Base-by-base conservation (phyloP, 139 green algal genomes). In the Trebouxia sp. region DNA sequence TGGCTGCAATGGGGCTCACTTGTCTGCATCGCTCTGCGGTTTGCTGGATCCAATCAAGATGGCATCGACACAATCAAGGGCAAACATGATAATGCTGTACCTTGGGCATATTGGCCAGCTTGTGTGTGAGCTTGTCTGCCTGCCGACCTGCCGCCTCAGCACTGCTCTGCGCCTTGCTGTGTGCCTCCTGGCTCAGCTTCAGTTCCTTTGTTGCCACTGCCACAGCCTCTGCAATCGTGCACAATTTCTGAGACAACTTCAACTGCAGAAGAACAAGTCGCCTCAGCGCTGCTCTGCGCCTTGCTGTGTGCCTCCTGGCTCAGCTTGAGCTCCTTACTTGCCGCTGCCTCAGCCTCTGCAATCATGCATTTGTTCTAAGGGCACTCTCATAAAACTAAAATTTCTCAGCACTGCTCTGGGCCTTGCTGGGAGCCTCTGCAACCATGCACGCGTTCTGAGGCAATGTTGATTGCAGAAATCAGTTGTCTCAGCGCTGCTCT, bases 71-170 rank as follows among this genome's bases (percentile, higher is more conserved):
- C n/a, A n/a, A n/a, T n/a, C n/a, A n/a, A n/a, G n/a, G n/a, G n/a
- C n/a, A n/a, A n/a, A n/a, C n/a, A n/a, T n/a, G n/a, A n/a, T n/a
- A n/a, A 55, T 26, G 8, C 38, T 76, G 35, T 0, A 76, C 81
- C 58, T 83, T 79, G 32, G 78, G 84, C 65, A 69, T 70, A 24
- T 51, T 30, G 6, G 50, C 38, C 41, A 85, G 30, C n/a, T 70
- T 48, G n/a, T 75, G 47, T 10, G 55, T 78, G n/a, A 66, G 79
- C 79, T 83, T 83, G 67, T 79, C 79, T n/a, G 67, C 79, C 39
- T 69, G 32, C 39, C 74, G 62, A n/a, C 41, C 41, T 10, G 75
- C 75, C 6, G 51, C 53, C 24, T 75, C 80, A 6, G 37, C 70
- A 47, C 79, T 56, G 17, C 65, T 74, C 1, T 38, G 30, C 9